Conservation (phyloP, 768 basidiomycete genomes). For the Pisolithus microcarpus region DNA sequence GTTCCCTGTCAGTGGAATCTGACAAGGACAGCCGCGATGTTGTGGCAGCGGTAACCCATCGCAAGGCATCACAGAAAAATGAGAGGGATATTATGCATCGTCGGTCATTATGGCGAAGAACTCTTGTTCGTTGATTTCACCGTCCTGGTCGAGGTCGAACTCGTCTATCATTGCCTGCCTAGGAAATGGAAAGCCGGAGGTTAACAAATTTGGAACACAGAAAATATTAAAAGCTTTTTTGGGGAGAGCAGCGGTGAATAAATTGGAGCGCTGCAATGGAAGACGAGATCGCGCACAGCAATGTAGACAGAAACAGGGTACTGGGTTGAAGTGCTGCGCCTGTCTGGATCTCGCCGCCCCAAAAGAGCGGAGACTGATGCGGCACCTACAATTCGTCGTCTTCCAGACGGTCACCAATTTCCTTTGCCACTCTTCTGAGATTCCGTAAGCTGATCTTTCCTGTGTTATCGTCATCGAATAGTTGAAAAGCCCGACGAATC, state of each 20-base stretch:
- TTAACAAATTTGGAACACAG: constrained; percentile 25
- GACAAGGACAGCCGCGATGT: constrained; percentile 8
- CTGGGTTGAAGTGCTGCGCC: constrained; percentile 23
- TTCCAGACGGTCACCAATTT: constrained; percentile 90
- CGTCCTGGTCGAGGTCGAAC: constrained; percentile 97
- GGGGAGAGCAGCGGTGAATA: constrained; percentile 20
- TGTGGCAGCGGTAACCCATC: constrained; percentile 2
- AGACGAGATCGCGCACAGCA: constrained; percentile 13
- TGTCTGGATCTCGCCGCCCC: constrained; percentile 11
- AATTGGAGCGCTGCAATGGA: constrained; percentile 12
- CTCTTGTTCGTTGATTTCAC: constrained; percentile 94
- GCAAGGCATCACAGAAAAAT: not conserved
- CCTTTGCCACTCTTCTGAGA: constrained; percentile 88
- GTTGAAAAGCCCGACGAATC: constrained; percentile 89
- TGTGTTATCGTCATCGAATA: constrained; percentile 94
- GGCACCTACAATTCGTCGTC: constrained; percentile 89
- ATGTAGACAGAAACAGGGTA: constrained; percentile 21
- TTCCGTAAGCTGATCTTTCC: constrained; percentile 92
- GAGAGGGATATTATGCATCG: constrained; percentile 46
- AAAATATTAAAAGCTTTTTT: constrained; percentile 8
- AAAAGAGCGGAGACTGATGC: constrained; percentile 3
- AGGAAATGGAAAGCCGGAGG: constrained; percentile 22
- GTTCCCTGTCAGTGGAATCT: constrained; percentile 3
- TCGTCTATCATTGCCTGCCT: constrained; percentile 99
- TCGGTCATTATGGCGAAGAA: constrained; percentile 98